Conservation (phyloP, 2,329 filamentous ascomycete genomes). For the Hypomyces perniciosus region DNA sequence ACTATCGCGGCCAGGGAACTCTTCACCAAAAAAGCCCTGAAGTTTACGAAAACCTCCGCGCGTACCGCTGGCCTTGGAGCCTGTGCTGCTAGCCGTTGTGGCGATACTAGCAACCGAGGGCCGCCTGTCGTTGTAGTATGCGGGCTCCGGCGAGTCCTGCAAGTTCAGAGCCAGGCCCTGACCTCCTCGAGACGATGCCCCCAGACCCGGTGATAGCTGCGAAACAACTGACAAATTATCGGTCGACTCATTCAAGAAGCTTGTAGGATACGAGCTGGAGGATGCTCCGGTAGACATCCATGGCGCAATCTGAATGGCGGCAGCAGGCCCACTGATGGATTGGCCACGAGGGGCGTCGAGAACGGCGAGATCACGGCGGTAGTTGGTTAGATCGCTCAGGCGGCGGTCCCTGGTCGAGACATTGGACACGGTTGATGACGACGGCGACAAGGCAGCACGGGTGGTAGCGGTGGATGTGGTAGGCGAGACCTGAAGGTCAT, state of each 20-base stretch:
- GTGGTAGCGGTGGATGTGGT: constrained; percentile 38
- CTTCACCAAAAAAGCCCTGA: constrained; percentile 89
- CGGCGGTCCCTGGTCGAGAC: constrained; percentile 46
- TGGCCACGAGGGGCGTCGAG: constrained; percentile 57
- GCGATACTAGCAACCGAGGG: constrained; percentile 79
- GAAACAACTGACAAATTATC: constrained; percentile 58
- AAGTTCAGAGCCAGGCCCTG: constrained; percentile 25
- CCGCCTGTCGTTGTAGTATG: constrained; percentile 63
- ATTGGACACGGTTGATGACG: constrained; percentile 35
- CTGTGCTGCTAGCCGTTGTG: constrained; percentile 76
- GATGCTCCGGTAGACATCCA: constrained; percentile 47
- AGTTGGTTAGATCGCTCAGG: constrained; percentile 59
- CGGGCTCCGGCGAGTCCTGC: constrained; percentile 56
- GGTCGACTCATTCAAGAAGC: constrained; percentile 70
- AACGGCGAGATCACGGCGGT: constrained; percentile 65
- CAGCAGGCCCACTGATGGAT: constrained; percentile 50
- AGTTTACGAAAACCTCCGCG: constrained; percentile 74
- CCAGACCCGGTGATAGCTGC: constrained; percentile 66
- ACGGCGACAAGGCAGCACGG: constrained; percentile 42
- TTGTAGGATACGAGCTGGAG: constrained; percentile 41
- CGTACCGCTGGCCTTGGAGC: constrained; percentile 67
- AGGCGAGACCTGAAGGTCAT: constrained; percentile 44
- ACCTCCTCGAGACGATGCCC: constrained; percentile 28
- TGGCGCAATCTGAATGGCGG: constrained; percentile 50
- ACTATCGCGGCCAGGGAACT: constrained; percentile 67